These are phyloP conservation scores for Pachysandra terminalis DNA, from an alignment of 164 flowering plant genomes.

Conservation along the genomic window DNA sequence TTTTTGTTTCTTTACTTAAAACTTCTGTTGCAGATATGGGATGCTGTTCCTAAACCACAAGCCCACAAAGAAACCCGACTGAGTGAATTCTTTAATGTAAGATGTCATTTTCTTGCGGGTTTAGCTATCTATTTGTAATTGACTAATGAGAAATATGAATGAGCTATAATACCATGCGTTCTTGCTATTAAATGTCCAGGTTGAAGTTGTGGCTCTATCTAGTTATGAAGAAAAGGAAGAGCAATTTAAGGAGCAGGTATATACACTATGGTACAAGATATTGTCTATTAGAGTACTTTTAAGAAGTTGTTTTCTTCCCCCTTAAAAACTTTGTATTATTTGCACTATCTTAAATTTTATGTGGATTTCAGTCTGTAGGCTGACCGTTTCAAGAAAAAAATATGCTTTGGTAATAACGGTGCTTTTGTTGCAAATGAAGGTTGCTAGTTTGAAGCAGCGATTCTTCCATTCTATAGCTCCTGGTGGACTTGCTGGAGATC, in stretches of 20 bases:
- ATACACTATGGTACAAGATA: neutral
- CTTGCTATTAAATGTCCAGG: conserved; percentile 39
- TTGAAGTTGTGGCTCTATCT: conserved; percentile 92
- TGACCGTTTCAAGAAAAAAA: neutral
- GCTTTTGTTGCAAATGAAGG: conserved; percentile 39
- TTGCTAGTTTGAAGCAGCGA: conserved; percentile 73
- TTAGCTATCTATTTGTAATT: neutral
- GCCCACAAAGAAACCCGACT: conserved; percentile 88
- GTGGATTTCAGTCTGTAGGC: neutral
- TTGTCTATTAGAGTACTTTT: neutral
- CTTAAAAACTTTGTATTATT: neutral
- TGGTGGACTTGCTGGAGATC: conserved; percentile 99
- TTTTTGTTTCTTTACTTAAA: conserved; percentile 8
- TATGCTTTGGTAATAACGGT: neutral
- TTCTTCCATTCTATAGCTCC: conserved; percentile 95
- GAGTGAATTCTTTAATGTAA: conserved; percentile 96
- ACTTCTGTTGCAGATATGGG: conserved; percentile 78
- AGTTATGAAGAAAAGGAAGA: conserved; percentile 99
- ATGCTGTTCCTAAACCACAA: conserved; percentile 83
- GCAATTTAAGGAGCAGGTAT: conserved; percentile 92
- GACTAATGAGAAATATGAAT: neutral
- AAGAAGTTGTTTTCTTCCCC: neutral
- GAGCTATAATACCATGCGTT: neutral
- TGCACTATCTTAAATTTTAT: neutral
- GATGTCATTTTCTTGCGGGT: conserved; percentile 12